These are phyloP conservation scores for Sporothrix euskadiensis DNA, from an alignment of 2,329 filamentous ascomycete genomes.

Conservation along the genomic window DNA sequence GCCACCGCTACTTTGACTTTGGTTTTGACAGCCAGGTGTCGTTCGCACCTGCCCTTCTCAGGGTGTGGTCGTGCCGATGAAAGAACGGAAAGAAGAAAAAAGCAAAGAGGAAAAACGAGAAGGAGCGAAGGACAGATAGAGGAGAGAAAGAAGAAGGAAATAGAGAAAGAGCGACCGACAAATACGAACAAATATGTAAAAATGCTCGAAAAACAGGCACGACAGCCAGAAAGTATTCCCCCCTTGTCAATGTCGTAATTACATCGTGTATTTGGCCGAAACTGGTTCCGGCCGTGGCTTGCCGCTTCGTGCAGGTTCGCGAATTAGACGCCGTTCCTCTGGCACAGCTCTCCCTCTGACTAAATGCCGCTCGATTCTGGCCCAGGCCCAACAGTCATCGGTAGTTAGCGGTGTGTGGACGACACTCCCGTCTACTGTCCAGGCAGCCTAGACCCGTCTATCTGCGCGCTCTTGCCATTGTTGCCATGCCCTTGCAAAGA, in stretches of 20 bases:
- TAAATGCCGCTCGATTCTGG: constrained; percentile 19
- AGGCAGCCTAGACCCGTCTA: not conserved
- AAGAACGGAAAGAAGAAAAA: not conserved
- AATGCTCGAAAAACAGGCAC: not conserved
- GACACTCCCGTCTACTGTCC: not conserved
- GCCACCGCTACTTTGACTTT: not conserved
- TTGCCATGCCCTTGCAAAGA: not conserved
- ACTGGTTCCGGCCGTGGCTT: not conserved
- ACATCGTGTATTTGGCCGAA: constrained; percentile 3
- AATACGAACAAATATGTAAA: constrained; percentile 6
- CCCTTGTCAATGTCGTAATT: not conserved
- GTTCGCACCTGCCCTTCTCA: constrained; percentile 10
- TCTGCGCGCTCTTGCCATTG: not conserved
- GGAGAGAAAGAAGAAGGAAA: not conserved
- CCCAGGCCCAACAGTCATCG: constrained; percentile 5
- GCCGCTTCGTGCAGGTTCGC: constrained; percentile 1
- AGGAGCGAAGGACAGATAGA: not conserved
- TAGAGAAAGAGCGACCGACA: not conserved
- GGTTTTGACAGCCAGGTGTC: not conserved
- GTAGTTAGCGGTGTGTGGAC: constrained; percentile 16
- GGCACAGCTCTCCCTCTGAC: constrained; percentile 17
- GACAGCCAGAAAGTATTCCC: not conserved
- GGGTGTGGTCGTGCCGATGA: not conserved
- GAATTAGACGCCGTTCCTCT: constrained; percentile 24
- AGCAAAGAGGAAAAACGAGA: not conserved